Evolutionary conservation across 352 stramenopile genomes (phyloP).

Genomic region (Globisporangium emineosum): DNA sequence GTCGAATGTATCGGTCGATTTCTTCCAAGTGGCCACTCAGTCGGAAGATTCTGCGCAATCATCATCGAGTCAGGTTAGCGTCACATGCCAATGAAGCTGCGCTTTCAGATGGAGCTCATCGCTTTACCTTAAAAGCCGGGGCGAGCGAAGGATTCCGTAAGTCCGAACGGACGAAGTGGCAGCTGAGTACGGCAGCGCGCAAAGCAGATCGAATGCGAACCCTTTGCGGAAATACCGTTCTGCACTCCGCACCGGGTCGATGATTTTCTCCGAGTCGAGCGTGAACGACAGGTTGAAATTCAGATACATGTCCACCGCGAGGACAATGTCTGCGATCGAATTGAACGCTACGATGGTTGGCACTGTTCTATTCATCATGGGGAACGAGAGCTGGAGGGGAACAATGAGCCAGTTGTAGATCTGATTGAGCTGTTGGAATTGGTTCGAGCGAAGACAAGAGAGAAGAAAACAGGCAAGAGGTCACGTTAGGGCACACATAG

Average conservation of each 20-base stretch:
- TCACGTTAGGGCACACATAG: too few species aligned
- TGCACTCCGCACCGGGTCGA: conserved; percentile 31
- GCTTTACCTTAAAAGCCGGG: conserved; percentile 29
- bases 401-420: conserved; percentile 50
- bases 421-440: background rate
- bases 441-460: background rate
- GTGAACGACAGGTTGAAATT: conserved; percentile 57
- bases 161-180: conserved; percentile 15
- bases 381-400: conserved; percentile 48
- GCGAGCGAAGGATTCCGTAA: conserved; percentile 25
- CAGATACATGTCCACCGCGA: conserved; percentile 42
- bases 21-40: conserved; percentile 22
- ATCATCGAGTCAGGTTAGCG: background rate
- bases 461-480: too few species aligned
- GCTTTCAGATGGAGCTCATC: background rate
- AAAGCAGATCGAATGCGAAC: conserved; percentile 42
- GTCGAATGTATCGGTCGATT: conserved; percentile 33
- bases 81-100: too few species aligned
- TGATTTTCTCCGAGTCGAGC: conserved; percentile 47
- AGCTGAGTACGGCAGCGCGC: conserved; percentile 34
- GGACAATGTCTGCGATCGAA: conserved; percentile 23
- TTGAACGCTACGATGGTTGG: conserved; percentile 25
- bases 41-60: conserved; percentile 19
- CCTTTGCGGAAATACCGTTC: conserved; percentile 28
- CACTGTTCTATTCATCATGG: conserved; percentile 11